These are phyloP conservation scores for Scheffersomyces illinoinensis DNA, from an alignment of 1,139 yeast genomes.

Conservation along the genomic window DNA sequence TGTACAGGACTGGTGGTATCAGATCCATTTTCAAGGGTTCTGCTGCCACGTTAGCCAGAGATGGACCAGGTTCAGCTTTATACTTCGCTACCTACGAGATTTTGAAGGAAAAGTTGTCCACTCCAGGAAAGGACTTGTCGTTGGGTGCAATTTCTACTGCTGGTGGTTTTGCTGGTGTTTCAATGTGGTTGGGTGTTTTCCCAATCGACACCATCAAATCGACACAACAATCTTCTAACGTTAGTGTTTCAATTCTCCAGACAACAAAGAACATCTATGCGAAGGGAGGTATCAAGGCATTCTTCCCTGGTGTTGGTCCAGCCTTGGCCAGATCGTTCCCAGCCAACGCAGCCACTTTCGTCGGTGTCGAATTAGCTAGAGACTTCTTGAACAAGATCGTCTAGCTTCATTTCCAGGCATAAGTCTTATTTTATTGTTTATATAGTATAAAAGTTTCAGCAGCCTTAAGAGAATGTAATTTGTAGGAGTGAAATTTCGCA, in stretches of 20 bases:
- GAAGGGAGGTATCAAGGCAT: slow-evolving; percentile 83
- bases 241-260: slow-evolving; percentile 58
- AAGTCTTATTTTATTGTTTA: background rate
- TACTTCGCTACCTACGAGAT: slow-evolving; percentile 94
- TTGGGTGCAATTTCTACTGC: slow-evolving; percentile 79
- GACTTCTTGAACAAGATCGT: slow-evolving; percentile 52
- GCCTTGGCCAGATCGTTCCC: slow-evolving; percentile 95
- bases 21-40: slow-evolving; percentile 89
- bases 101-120: slow-evolving; percentile 63
- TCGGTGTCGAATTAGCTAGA: slow-evolving; percentile 91
- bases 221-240: slow-evolving; percentile 68
- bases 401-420: slow-evolving; percentile 9
- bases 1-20: slow-evolving; percentile 81
- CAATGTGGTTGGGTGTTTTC: slow-evolving; percentile 97
- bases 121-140: slow-evolving; percentile 58
- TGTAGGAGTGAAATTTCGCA: background rate
- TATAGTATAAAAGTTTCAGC: background rate
- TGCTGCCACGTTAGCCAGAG: slow-evolving; percentile 89
- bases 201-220: slow-evolving; percentile 96
- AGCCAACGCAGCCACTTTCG: slow-evolving; percentile 96
- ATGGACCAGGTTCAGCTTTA: slow-evolving; percentile 97
- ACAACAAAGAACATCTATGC: slow-evolving; percentile 65
- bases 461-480: background rate
- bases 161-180: slow-evolving; percentile 93
- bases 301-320: slow-evolving; percentile 97